phyloP scores from a whole-genome alignment of 1,284 basidiomycete genomes.

The Volvariella surrecta region DNA sequence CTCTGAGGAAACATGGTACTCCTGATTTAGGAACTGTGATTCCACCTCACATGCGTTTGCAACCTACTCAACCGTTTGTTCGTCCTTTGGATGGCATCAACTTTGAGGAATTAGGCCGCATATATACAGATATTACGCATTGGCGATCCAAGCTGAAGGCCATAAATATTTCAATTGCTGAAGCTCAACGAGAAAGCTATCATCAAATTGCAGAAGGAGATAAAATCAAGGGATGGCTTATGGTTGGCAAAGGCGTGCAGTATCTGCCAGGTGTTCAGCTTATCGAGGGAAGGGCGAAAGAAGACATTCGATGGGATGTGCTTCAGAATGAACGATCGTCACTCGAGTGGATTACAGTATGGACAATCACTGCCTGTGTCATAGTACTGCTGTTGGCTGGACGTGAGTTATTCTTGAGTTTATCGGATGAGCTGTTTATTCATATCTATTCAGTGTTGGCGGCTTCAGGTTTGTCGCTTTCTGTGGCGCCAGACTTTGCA shows the following conservation, averaged over 20 bases:
- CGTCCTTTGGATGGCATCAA: slow-evolving; percentile 61
- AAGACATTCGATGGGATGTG: slow-evolving; percentile 75
- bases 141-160: slow-evolving; percentile 63
- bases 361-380: slow-evolving; percentile 43
- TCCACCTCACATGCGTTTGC: slow-evolving; percentile 60
- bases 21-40: slow-evolving; percentile 29
- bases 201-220: slow-evolving; percentile 63
- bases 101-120: slow-evolving; percentile 51
- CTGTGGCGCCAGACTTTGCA: slow-evolving; percentile 61
- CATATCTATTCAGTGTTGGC: slow-evolving; percentile 45
- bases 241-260: slow-evolving; percentile 62
- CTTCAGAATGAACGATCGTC: slow-evolving; percentile 49
- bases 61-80: slow-evolving; percentile 62
- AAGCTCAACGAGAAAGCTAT: slow-evolving; percentile 56
- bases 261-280: slow-evolving; percentile 56
- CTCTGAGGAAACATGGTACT: slow-evolving; percentile 33
- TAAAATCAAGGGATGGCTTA: slow-evolving; percentile 65
- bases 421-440: slow-evolving; percentile 13
- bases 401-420: slow-evolving; percentile 36
- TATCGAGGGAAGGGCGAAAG: slow-evolving; percentile 71
- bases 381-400: slow-evolving; percentile 45
- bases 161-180: slow-evolving; percentile 62
- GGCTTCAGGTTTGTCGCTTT: slow-evolving; percentile 56
- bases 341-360: slow-evolving; percentile 39
- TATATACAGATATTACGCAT: slow-evolving; percentile 59